phyloP scores from a whole-genome alignment of 2,329 filamentous ascomycete genomes.

The Aureobasidium sp. region DNA sequence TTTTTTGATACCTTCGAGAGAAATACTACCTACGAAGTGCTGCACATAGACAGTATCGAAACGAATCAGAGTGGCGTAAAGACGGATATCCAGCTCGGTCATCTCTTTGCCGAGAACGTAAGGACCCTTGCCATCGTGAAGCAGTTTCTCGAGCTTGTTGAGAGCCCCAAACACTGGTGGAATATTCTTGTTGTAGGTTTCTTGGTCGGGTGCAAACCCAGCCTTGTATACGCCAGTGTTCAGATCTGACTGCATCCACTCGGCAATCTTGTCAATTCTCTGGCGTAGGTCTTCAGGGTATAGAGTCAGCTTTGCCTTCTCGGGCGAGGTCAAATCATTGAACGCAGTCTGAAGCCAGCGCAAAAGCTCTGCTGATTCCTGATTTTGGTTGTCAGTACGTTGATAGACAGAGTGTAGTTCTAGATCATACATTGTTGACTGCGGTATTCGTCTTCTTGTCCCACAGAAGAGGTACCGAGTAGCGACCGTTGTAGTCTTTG shows the following conservation, averaged over 20 bases:
- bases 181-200: slow-evolving; percentile 47
- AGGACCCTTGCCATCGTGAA: slow-evolving; percentile 42
- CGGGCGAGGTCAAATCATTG: slow-evolving; percentile 38
- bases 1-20: background rate
- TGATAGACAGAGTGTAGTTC: background rate
- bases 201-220: slow-evolving; percentile 50
- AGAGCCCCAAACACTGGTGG: slow-evolving; percentile 50
- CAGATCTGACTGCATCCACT: slow-evolving; percentile 49
- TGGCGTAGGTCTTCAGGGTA: slow-evolving; percentile 43
- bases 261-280: slow-evolving; percentile 45
- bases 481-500: slow-evolving; percentile 51
- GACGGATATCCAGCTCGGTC: slow-evolving; percentile 52
- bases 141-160: slow-evolving; percentile 48
- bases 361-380: slow-evolving; percentile 50
- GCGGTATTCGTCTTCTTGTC: slow-evolving; percentile 48
- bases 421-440: slow-evolving; percentile 44
- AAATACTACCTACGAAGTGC: slow-evolving; percentile 40
- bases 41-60: slow-evolving; percentile 56
- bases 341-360: slow-evolving; percentile 52
- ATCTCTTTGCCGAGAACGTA: slow-evolving; percentile 48
- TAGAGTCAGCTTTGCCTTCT: slow-evolving; percentile 38
- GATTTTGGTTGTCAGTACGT: background rate
- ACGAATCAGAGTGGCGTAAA: slow-evolving; percentile 51
- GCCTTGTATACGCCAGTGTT: slow-evolving; percentile 53
- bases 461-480: slow-evolving; percentile 55